Evolutionary conservation across 306 rosid species (phyloP).

Genomic region (Fagus sylvatica): DNA sequence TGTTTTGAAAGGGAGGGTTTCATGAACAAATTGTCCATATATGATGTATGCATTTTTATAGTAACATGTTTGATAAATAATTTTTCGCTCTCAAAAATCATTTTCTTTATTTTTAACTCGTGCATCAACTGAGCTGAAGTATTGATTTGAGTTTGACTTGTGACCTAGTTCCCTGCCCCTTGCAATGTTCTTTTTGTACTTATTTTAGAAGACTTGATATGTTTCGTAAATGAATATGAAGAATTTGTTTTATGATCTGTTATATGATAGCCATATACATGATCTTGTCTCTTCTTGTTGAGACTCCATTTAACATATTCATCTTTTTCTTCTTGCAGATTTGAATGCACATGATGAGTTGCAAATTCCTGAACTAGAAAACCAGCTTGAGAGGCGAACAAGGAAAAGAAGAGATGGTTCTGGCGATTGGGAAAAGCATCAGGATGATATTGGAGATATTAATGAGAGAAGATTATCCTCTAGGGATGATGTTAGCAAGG

Average conservation of each 20-base stretch:
- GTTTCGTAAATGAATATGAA: neutral
- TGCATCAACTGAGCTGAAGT: neutral
- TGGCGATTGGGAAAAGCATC: conserved; percentile 61
- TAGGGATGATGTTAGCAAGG: conserved; percentile 67
- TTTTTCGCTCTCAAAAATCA: neutral
- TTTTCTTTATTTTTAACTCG: neutral
- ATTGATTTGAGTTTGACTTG: neutral
- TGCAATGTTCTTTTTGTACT: neutral
- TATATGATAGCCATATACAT: conserved; percentile 5
- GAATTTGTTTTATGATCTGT: neutral
- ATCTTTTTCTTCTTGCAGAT: conserved; percentile 44
- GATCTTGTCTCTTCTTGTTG: conserved; percentile 1
- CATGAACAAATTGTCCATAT: neutral
- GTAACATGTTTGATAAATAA: neutral
- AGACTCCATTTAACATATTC: conserved; percentile 21
- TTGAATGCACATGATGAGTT: conserved; percentile 54
- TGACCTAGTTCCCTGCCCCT: neutral
- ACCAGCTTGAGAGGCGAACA: conserved; percentile 59
- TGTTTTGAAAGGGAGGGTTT: neutral
- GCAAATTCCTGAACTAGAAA: conserved; percentile 70
- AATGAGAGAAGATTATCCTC: conserved; percentile 56
- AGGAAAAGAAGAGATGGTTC: conserved; percentile 75
- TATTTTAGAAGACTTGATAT: neutral
- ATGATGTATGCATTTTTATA: neutral
- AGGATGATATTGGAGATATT: conserved; percentile 59